A percentile compares a stretch with the other conserved stretches of the same genome.
These are phyloP conservation scores for Chara braunii DNA, from an alignment of 139 green algal species.

Conservation along the genomic window DNA sequence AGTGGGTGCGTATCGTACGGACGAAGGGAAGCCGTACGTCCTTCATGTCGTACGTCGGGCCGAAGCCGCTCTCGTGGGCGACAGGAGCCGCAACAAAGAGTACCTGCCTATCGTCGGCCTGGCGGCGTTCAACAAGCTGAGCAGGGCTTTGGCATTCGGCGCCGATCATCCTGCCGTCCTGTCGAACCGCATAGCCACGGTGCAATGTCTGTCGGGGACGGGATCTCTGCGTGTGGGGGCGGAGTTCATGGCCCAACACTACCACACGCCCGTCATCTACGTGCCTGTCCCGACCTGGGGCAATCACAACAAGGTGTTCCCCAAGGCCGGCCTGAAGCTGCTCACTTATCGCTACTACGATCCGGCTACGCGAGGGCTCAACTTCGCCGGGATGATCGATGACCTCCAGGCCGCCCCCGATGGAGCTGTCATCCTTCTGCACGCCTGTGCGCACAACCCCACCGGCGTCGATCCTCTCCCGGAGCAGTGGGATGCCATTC, in stretches of 20 bases:
- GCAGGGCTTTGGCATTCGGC: constrained; percentile 77
- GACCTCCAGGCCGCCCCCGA: constrained; percentile 70
- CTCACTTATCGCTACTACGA: constrained; percentile 95
- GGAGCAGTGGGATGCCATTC: constrained; percentile 90
- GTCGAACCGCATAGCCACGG: too few species aligned
- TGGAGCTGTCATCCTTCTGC: constrained; percentile 84
- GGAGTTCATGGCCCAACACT: constrained; percentile 76
- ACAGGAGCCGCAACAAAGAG: constrained; percentile 56
- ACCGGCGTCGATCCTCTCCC: constrained; percentile 91
- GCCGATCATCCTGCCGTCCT: too few species aligned
- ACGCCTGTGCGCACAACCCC: constrained; percentile 97
- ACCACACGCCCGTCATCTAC: constrained; percentile 64
- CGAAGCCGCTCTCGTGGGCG: too few species aligned
- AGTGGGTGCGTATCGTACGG: constrained; percentile 86
- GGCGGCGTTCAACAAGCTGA: constrained; percentile 72
- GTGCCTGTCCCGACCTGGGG: constrained; percentile 85
- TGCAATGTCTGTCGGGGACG: constrained; percentile 88
- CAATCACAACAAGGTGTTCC: constrained; percentile 94
- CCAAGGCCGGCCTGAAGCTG: constrained; percentile 77
- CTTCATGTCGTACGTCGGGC: constrained; percentile 83
- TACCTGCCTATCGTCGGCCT: constrained; percentile 84
- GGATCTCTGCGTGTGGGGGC: constrained; percentile 77
- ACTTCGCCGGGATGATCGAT: constrained; percentile 87
- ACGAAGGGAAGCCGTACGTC: constrained; percentile 91
- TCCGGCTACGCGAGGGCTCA: constrained; percentile 78